Conservation (phyloP, 2,329 filamentous ascomycete genomes). For the Sclerotinia glacialis region DNA sequence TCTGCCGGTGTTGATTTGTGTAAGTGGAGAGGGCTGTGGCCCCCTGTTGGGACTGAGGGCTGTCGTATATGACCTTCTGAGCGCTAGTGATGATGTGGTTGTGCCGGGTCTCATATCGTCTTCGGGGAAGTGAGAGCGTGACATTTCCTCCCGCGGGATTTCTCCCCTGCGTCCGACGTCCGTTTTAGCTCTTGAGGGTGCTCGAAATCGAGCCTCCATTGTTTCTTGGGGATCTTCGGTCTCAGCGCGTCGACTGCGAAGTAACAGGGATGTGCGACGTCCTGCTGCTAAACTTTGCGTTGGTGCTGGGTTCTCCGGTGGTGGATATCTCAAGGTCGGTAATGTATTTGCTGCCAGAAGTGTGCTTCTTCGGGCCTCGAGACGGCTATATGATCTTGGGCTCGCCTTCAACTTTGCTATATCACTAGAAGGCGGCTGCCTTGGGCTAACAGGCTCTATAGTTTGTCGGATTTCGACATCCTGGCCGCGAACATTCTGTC, state of each 20-base stretch:
- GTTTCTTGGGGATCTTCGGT: constrained; percentile 38
- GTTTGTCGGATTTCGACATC: constrained; percentile 28
- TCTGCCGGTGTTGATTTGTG: constrained; percentile 28
- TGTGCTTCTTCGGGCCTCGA: constrained; percentile 40
- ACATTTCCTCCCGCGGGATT: constrained; percentile 44
- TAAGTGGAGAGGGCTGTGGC: constrained; percentile 50
- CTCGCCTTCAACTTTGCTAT: constrained; percentile 33
- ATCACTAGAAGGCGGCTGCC: constrained; percentile 29
- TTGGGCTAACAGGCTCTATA: constrained; percentile 29
- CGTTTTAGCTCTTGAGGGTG: constrained; percentile 57
- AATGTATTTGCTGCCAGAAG: constrained; percentile 36
- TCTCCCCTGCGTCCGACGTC: constrained; percentile 47
- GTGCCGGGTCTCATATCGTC: neutral
- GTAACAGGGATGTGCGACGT: constrained; percentile 55
- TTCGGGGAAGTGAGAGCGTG: constrained; percentile 42
- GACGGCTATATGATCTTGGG: constrained; percentile 38
- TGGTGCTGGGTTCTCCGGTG: constrained; percentile 39
- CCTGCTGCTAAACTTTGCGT: constrained; percentile 52
- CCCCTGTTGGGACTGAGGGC: constrained; percentile 53
- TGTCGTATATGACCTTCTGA: constrained; percentile 39
- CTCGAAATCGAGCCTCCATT: constrained; percentile 51
- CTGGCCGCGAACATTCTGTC: constrained; percentile 29
- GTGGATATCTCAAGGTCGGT: constrained; percentile 36
- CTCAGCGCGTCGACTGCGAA: constrained; percentile 38
- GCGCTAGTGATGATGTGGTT: constrained; percentile 8